These are phyloP conservation scores for Aspergillus biplanus DNA, from an alignment of 495 filamentous ascomycete genomes.

Conservation along the genomic window DNA sequence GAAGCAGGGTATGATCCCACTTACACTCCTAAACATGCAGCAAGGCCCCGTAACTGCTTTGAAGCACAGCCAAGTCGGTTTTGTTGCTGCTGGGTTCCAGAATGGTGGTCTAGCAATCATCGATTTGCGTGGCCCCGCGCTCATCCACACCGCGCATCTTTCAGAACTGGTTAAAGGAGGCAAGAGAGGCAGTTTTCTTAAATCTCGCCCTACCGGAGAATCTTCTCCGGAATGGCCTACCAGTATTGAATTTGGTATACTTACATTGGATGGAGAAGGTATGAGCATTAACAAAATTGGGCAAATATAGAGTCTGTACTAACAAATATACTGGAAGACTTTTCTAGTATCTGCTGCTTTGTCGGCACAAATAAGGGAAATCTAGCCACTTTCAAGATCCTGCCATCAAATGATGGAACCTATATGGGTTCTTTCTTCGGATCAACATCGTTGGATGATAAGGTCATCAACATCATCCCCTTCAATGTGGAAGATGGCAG, in stretches of 20 bases:
- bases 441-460: slow-evolving; percentile 65
- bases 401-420: slow-evolving; percentile 68
- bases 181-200: slow-evolving; percentile 71
- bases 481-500: slow-evolving; percentile 77
- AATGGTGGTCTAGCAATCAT: slow-evolving; percentile 76
- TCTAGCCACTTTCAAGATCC: slow-evolving; percentile 84
- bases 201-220: slow-evolving; percentile 48
- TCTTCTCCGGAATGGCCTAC: slow-evolving; percentile 72
- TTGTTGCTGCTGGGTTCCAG: slow-evolving; percentile 84
- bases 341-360: slow-evolving; percentile 91
- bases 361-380: slow-evolving; percentile 85
- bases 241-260: slow-evolving; percentile 84
- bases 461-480: slow-evolving; percentile 74
- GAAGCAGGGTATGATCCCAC: slow-evolving; percentile 79
- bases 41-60: slow-evolving; percentile 77
- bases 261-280: slow-evolving; percentile 89
- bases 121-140: slow-evolving; percentile 82
- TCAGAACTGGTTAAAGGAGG: slow-evolving; percentile 67
- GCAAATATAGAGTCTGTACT: slow-evolving; percentile 17
- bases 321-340: slow-evolving; percentile 53
- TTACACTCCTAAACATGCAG: slow-evolving; percentile 78
- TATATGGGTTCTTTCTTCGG: slow-evolving; percentile 79
- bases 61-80: slow-evolving; percentile 86
- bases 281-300: slow-evolving; percentile 9
- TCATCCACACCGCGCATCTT: slow-evolving; percentile 77